These are phyloP conservation scores for Emericellopsis cladophorae DNA, from an alignment of 2,329 filamentous ascomycete genomes.

Conservation along the genomic window DNA sequence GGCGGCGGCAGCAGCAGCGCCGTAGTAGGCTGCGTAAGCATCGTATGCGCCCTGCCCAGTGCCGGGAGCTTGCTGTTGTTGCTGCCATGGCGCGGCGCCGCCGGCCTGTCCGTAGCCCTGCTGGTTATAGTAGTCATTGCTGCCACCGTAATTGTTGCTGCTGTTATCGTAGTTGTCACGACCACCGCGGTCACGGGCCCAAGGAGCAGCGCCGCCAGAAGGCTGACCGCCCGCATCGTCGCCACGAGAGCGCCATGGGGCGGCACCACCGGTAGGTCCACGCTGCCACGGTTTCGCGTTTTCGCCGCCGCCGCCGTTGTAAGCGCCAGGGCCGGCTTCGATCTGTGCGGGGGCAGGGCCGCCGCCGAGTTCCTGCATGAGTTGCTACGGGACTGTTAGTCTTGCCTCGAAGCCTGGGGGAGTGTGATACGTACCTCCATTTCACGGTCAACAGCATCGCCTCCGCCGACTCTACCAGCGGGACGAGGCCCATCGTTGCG, in stretches of 20 bases:
- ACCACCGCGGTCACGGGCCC: conserved; percentile 47
- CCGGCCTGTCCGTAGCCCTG: conserved; percentile 14
- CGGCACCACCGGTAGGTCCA: conserved; percentile 69
- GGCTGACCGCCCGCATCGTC: conserved; percentile 35
- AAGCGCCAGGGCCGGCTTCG: conserved; percentile 62
- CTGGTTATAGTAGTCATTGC: conserved; percentile 7
- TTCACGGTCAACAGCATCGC: conserved; percentile 82
- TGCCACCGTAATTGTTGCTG: conserved; percentile 10
- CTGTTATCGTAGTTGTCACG: conserved; percentile 19
- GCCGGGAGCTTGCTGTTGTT: conserved; percentile 36
- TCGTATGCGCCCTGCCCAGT: conserved; percentile 42
- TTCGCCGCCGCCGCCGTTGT: conserved; percentile 37
- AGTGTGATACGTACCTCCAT: conserved; percentile 62
- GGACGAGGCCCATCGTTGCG: conserved; percentile 60
- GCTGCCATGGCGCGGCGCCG: conserved; percentile 33
- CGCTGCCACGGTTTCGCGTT: conserved; percentile 77
- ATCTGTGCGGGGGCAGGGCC: conserved; percentile 68
- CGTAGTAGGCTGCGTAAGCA: conserved; percentile 32
- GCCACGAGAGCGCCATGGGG: conserved; percentile 58
- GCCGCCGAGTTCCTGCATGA: conserved; percentile 93
- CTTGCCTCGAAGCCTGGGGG: conserved; percentile 4
- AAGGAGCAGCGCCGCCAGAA: conserved; percentile 33
- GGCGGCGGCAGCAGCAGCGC: conserved; percentile 22
- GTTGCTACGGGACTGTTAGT: conserved; percentile 51
- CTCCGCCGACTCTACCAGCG: conserved; percentile 57